A percentile compares a stretch with the other conserved stretches of the same genome.
These are phyloP conservation scores for Colletotrichum acutatum DNA, from an alignment of 2,329 filamentous ascomycete species.

Conservation along the genomic window DNA sequence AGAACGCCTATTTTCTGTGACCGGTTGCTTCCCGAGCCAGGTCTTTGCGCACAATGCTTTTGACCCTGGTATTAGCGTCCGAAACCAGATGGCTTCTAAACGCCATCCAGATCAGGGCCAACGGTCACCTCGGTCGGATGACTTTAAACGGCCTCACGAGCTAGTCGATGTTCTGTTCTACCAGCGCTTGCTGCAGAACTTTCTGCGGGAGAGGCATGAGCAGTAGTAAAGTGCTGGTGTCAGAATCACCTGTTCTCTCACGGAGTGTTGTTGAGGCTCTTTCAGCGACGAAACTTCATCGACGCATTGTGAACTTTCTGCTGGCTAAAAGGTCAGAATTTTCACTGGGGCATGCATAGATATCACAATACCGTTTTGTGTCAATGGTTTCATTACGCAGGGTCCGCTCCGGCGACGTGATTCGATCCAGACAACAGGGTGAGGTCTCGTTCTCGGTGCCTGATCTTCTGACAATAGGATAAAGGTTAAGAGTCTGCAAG, in stretches of 20 bases:
- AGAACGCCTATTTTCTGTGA: conserved; percentile 19
- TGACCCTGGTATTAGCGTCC: not conserved
- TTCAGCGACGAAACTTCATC: not conserved
- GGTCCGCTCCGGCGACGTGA: conserved; percentile 11
- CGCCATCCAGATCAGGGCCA: not conserved
- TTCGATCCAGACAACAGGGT: conserved; percentile 12
- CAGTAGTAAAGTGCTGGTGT: not conserved
- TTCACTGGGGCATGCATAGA: not conserved
- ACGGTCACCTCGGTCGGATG: conserved; percentile 7
- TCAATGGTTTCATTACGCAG: conserved; percentile 15
- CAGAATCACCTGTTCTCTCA: not conserved
- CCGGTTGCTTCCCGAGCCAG: conserved; percentile 19
- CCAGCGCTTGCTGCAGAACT: not conserved
- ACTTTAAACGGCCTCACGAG: not conserved
- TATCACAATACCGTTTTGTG: not conserved
- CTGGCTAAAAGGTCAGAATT: not conserved
- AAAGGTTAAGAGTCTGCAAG: not conserved
- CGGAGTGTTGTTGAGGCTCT: not conserved
- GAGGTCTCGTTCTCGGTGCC: conserved; percentile 19
- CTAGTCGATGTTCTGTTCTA: not conserved
- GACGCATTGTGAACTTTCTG: not conserved
- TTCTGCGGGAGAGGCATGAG: not conserved
- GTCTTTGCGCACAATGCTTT: conserved; percentile 23
- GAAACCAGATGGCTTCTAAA: conserved; percentile 8
- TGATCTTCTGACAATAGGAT: conserved; percentile 1